Evolutionary conservation across 441 rosid genomes (phyloP).

Genomic region (Gossypium gossypioides): DNA sequence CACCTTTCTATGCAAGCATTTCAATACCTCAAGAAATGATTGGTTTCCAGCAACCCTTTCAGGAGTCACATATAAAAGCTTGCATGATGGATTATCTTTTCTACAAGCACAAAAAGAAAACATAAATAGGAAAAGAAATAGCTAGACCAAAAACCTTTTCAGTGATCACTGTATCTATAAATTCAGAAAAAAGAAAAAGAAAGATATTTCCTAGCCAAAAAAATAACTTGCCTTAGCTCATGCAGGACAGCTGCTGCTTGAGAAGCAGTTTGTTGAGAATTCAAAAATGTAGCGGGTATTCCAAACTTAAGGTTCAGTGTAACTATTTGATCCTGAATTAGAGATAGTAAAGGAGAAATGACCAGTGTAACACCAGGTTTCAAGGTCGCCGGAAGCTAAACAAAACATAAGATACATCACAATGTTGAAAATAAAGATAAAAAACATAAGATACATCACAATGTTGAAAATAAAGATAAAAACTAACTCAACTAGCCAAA

Average conservation of each 20-base stretch:
- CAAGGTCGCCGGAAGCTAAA: slow-evolving; percentile 84
- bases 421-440: slow-evolving; percentile 4
- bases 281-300: slow-evolving; percentile 76
- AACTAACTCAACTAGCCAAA: neutral
- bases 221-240: slow-evolving; percentile 61
- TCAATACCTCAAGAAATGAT: slow-evolving; percentile 52
- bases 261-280: slow-evolving; percentile 78
- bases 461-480: neutral
- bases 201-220: neutral
- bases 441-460: slow-evolving; percentile 6
- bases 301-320: slow-evolving; percentile 75
- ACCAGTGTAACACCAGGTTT: slow-evolving; percentile 84
- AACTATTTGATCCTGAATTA: slow-evolving; percentile 86
- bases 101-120: slow-evolving; percentile 25
- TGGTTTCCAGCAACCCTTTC: slow-evolving; percentile 73
- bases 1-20: slow-evolving; percentile 61
- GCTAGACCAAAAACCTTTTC: neutral
- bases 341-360: slow-evolving; percentile 79
- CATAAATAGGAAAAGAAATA: neutral
- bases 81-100: slow-evolving; percentile 68
- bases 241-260: slow-evolving; percentile 71
- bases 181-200: neutral
- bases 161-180: neutral
- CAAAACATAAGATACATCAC: slow-evolving; percentile 7
- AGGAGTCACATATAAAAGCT: slow-evolving; percentile 86